phyloP scores from a whole-genome alignment of 371 early-diverging fungal species.

The Apophysomyces ossiformis region DNA sequence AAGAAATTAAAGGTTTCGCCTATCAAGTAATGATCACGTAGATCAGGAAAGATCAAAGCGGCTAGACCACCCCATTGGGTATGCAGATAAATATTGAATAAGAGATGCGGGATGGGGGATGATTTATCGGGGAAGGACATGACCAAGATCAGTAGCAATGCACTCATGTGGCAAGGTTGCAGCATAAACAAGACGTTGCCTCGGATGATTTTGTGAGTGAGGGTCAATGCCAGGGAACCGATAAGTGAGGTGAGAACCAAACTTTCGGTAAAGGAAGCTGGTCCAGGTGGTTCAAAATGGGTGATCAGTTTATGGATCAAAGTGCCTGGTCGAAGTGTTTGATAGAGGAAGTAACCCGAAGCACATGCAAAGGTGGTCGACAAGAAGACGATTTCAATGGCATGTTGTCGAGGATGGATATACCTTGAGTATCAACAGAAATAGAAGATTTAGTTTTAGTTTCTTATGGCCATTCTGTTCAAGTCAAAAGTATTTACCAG shows the following conservation, averaged over 20 bases:
- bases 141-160: constrained; percentile 53
- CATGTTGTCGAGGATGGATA: constrained; percentile 64
- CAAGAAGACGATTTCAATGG: constrained; percentile 55
- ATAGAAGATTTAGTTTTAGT: constrained; percentile 3
- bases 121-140: constrained; percentile 49
- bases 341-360: constrained; percentile 43
- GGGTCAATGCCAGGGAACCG: constrained; percentile 47
- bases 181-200: constrained; percentile 58
- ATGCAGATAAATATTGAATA: constrained; percentile 66
- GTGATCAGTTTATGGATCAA: constrained; percentile 32
- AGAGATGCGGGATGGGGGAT: constrained; percentile 45
- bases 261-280: constrained; percentile 48
- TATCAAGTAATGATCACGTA: constrained; percentile 55
- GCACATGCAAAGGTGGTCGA: constrained; percentile 50
- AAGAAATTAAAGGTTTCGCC: constrained; percentile 66
- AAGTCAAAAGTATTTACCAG: constrained; percentile 40
- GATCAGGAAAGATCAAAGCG: constrained; percentile 62
- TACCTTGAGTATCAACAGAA: constrained; percentile 44
- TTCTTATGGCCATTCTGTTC: no score
- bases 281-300: constrained; percentile 37
- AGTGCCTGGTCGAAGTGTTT: constrained; percentile 51
- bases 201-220: constrained; percentile 53
- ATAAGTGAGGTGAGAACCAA: constrained; percentile 40
- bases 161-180: constrained; percentile 72
- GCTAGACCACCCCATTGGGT: constrained; percentile 68